phyloP scores from a whole-genome alignment of 2,329 filamentous ascomycete genomes.

The Colletotrichum salicis region DNA sequence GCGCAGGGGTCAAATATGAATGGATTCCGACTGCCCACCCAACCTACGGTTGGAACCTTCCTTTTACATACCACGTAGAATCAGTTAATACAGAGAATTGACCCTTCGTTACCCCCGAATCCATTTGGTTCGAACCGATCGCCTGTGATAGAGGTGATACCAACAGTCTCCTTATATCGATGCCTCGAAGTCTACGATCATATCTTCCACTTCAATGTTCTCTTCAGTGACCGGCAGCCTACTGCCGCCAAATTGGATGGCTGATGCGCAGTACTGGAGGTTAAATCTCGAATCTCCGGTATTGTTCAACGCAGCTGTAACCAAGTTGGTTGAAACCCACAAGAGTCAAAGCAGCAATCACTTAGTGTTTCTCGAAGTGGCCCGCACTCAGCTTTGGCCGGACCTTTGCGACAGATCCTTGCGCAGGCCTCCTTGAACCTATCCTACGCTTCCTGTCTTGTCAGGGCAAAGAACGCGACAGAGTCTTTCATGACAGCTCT shows the following conservation, averaged over 20 bases:
- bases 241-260: background rate
- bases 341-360: slow-evolving; percentile 33
- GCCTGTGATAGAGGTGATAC: too few species aligned
- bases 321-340: slow-evolving; percentile 7
- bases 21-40: too few species aligned
- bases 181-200: background rate
- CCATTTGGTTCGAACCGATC: too few species aligned
- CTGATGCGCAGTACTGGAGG: slow-evolving; percentile 28
- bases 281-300: slow-evolving; percentile 33
- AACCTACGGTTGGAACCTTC: too few species aligned
- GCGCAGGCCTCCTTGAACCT: slow-evolving; percentile 45
- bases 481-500: slow-evolving; percentile 55
- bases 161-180: slow-evolving; percentile 1
- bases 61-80: too few species aligned
- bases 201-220: background rate
- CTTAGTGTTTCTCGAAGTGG: slow-evolving; percentile 38
- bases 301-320: slow-evolving; percentile 25
- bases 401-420: slow-evolving; percentile 27
- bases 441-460: slow-evolving; percentile 56
- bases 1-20: too few species aligned
- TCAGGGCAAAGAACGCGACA: slow-evolving; percentile 61
- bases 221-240: background rate
- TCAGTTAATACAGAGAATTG: too few species aligned
- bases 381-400: slow-evolving; percentile 27
- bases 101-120: too few species aligned